These are phyloP conservation scores for Mycosphaerella arachidis DNA, from an alignment of 2,329 filamentous ascomycete species.

Conservation along the genomic window DNA sequence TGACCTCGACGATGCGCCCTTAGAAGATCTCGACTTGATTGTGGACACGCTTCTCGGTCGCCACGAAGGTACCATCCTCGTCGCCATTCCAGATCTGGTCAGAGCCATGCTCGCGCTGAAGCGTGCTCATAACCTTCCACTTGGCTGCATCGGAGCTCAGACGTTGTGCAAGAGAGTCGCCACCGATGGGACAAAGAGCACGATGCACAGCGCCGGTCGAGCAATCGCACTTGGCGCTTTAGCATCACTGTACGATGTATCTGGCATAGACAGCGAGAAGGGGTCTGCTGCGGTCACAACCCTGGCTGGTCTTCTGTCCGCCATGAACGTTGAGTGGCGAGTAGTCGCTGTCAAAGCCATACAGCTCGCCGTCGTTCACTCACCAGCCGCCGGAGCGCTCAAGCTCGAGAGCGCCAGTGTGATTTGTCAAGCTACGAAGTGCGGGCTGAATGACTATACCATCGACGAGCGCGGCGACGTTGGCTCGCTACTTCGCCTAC, in stretches of 20 bases:
- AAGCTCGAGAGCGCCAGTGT: constrained; percentile 8
- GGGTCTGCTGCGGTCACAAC: constrained; percentile 29
- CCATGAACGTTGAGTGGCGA: constrained; percentile 42
- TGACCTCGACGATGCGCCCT: background rate
- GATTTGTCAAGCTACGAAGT: constrained; percentile 28
- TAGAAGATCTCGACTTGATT: constrained; percentile 18
- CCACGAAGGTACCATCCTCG: constrained; percentile 27
- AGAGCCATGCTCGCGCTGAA: constrained; percentile 15
- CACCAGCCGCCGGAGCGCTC: background rate
- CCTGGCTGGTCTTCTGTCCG: constrained; percentile 28
- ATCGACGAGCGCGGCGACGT: constrained; percentile 85
- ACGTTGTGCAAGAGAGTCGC: constrained; percentile 18
- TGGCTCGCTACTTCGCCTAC: constrained; percentile 77
- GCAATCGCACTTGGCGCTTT: constrained; percentile 43
- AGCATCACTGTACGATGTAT: constrained; percentile 12
- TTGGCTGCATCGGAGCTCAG: constrained; percentile 21
- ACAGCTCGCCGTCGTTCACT: constrained; percentile 21
- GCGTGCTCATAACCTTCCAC: constrained; percentile 7
- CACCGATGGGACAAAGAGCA: constrained; percentile 37
- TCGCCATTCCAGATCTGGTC: constrained; percentile 22
- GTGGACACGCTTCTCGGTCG: constrained; percentile 26
- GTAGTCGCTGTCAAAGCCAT: constrained; percentile 40
- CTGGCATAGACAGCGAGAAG: constrained; percentile 9
- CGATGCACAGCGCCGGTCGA: constrained; percentile 39
- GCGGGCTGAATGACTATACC: constrained; percentile 78